phyloP scores from a whole-genome alignment of 31 red algal species.

The Asparagopsis taxiformis region DNA sequence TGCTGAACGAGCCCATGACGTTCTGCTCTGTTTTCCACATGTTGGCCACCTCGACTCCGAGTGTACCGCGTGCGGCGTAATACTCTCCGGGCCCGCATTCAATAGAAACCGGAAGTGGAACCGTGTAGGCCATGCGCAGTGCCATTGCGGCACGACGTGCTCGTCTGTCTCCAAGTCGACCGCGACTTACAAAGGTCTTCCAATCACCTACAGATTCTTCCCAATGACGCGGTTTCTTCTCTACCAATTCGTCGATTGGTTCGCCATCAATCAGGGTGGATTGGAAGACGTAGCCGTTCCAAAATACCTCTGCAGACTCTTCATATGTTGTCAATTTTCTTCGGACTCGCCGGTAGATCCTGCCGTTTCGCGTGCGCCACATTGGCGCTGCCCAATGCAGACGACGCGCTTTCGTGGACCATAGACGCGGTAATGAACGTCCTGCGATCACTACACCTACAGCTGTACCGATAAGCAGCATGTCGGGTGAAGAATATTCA shows the following conservation, averaged over 20 bases:
- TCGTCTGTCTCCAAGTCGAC: neutral
- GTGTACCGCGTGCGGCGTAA: neutral
- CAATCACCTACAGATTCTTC: too few species aligned
- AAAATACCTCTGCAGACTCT: too few species aligned
- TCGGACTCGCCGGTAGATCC: too few species aligned
- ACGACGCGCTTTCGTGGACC: neutral
- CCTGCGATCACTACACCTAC: neutral
- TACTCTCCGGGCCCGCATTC: neutral
- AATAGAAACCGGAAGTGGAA: neutral
- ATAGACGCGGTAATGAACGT: neutral
- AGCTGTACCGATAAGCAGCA: neutral
- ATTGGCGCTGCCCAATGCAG: too few species aligned
- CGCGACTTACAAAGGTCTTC: neutral
- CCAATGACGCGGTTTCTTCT: too few species aligned
- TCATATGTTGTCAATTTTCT: too few species aligned
- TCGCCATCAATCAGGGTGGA: too few species aligned
- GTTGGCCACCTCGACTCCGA: neutral
- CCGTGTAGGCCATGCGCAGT: conserved; percentile 7
- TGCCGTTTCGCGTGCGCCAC: too few species aligned
- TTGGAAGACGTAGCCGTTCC: too few species aligned
- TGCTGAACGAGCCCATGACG: too few species aligned
- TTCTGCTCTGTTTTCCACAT: neutral
- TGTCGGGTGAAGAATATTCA: neutral
- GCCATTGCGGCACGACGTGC: neutral
- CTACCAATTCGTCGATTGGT: too few species aligned